Conservation (phyloP, 129 eudicot genomes). For the Tagetes erecta region DNA sequence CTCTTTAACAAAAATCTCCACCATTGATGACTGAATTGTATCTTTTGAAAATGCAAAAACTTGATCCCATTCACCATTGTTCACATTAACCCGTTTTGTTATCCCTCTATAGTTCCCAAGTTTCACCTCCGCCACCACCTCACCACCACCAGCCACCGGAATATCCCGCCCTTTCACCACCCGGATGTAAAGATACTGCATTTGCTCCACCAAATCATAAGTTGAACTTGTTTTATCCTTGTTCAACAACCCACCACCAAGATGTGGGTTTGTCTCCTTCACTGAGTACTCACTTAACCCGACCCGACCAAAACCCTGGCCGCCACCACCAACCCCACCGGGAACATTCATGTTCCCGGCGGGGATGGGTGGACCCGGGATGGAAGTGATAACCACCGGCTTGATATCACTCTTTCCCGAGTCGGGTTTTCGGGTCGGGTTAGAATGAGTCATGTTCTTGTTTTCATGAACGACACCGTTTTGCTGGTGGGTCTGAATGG, state of each 20-base stretch:
- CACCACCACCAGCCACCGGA: constrained; percentile 64
- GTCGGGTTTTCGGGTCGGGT: constrained; percentile 44
- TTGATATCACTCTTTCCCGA: constrained; percentile 53
- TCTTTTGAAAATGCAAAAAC: constrained; percentile 89
- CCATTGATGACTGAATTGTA: constrained; percentile 76
- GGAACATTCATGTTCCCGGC: constrained; percentile 17
- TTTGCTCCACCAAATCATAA: constrained; percentile 90
- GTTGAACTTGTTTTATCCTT: constrained; percentile 80
- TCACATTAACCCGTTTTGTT: constrained; percentile 59
- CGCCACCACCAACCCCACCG: constrained; percentile 32
- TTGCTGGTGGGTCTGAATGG: constrained; percentile 53
- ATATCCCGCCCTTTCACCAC: constrained; percentile 78
- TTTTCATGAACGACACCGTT: constrained; percentile 33
- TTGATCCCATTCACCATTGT: constrained; percentile 82
- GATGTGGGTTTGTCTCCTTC: constrained; percentile 82
- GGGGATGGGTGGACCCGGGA: constrained; percentile 50
- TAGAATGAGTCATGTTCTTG: constrained; percentile 42
- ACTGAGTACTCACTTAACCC: constrained; percentile 58
- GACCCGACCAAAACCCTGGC: constrained; percentile 41
- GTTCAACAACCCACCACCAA: constrained; percentile 69
- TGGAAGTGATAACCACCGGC: constrained; percentile 67
- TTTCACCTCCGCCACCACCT: constrained; percentile 85
- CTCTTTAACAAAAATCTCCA: constrained; percentile 78
- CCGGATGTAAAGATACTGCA: constrained; percentile 88
- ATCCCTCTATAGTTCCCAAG: constrained; percentile 92